Evolutionary conservation across 768 basidiomycete species (phyloP), one percentile per base, ranked within the genome.

Genomic region (Lactarius pseudohatsudake): DNA sequence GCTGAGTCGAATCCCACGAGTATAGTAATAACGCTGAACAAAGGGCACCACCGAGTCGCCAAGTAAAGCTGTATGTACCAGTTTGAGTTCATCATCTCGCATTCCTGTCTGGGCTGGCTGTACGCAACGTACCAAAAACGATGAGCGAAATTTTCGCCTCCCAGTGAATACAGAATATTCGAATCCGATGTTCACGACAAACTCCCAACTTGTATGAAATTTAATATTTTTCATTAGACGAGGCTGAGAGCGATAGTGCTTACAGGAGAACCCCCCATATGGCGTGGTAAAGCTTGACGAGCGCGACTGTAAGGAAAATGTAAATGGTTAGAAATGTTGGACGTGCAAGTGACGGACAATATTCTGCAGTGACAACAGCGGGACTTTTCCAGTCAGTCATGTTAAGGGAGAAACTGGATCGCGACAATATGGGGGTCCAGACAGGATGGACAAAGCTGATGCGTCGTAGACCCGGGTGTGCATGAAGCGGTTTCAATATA

Each of bases 211-310:
- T 45, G 13, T 4, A 45, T 10, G 20, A 45, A 40, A 40, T 15
- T 40, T 15, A 16, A 6, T 16, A 2, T 0, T 38, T 15, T 15
- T 38, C 5, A 13, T 38, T 38, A 38, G 36, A 18, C 20, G 41
- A 40, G 50, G 50, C 26, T 18, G 6, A 16, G 41, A 26, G n/a
- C 3, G 41, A 26, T 34, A 34, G n/a, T 5, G 20, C 55, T 50
- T 45, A 65, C 68, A 67, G 59, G 56, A 61, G 55, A 43, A 69
- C 2, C 38, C 68, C 68, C 15, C 30, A 40, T 45, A 69, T 15
- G 43, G 43, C 6, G 30, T 62, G 61, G 15, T 34, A 4, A 9
- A 59, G 9, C 32, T 69, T 62, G 57, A 59, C 22, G 8, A 53
- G 20, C 30, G 59, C 30, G 34, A 26, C 1, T 30, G 30, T 28